Evolutionary conservation across 345 rosid genomes (phyloP).

Genomic region (Acer yangbiense): DNA sequence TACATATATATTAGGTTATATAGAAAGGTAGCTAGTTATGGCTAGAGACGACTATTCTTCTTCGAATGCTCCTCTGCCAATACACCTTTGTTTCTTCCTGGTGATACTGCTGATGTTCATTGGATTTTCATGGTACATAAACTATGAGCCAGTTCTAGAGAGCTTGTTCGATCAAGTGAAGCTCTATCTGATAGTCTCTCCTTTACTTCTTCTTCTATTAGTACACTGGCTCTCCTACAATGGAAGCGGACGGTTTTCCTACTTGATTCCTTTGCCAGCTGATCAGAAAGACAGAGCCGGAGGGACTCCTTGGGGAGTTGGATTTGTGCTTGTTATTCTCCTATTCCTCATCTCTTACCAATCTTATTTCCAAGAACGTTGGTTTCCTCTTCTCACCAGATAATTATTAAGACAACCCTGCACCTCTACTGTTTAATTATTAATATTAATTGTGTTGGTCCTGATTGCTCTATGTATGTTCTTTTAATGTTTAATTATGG

Average conservation of each 20-base stretch:
- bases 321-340: slow-evolving; percentile 50
- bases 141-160: slow-evolving; percentile 53
- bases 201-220: slow-evolving; percentile 44
- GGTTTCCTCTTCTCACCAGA: slow-evolving; percentile 48
- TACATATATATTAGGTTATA: no score
- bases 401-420: background rate
- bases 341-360: slow-evolving; percentile 58
- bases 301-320: slow-evolving; percentile 63
- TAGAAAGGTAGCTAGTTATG: slow-evolving; percentile 14
- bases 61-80: slow-evolving; percentile 32
- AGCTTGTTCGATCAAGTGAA: slow-evolving; percentile 49
- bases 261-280: slow-evolving; percentile 28
- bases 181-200: slow-evolving; percentile 44
- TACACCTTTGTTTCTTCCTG: slow-evolving; percentile 54
- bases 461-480: no score
- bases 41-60: slow-evolving; percentile 31
- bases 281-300: slow-evolving; percentile 49
- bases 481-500: no score
- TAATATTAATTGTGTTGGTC: no score
- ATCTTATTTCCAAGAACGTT: slow-evolving; percentile 55
- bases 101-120: slow-evolving; percentile 42
- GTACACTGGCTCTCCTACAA: slow-evolving; percentile 50
- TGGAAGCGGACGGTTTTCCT: slow-evolving; percentile 28
- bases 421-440: no score
- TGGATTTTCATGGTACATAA: slow-evolving; percentile 51